A percentile compares a stretch with the other conserved stretches of the same genome.
These are phyloP conservation scores for Camelina laxa DNA, from an alignment of 345 rosid species.

Conservation along the genomic window DNA sequence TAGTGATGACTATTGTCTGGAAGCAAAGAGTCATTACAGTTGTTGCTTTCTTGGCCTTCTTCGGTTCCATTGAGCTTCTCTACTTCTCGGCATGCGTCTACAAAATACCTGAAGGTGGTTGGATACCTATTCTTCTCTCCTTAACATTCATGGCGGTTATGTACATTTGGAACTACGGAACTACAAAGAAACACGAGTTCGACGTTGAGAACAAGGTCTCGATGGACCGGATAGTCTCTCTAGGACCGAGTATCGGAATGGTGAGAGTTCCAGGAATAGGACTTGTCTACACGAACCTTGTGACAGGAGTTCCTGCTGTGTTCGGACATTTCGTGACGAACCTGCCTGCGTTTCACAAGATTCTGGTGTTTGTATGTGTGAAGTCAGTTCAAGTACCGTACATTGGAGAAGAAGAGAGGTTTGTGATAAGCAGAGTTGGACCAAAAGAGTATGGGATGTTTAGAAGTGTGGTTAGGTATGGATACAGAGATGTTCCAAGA, in stretches of 20 bases:
- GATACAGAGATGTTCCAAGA: slow-evolving; percentile 77
- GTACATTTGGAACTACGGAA: slow-evolving; percentile 90
- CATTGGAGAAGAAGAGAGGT: slow-evolving; percentile 62
- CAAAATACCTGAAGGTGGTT: slow-evolving; percentile 81
- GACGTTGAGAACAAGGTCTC: slow-evolving; percentile 83
- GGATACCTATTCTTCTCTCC: slow-evolving; percentile 77
- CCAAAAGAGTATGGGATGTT: slow-evolving; percentile 81
- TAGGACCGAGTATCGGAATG: slow-evolving; percentile 85
- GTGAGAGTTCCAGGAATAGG: slow-evolving; percentile 89
- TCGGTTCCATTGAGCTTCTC: slow-evolving; percentile 70
- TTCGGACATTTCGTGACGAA: slow-evolving; percentile 88
- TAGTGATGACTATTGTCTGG: slow-evolving; percentile 74
- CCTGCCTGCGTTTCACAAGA: slow-evolving; percentile 78
- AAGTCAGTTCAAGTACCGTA: slow-evolving; percentile 83
- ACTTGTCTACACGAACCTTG: slow-evolving; percentile 68
- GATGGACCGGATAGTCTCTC: slow-evolving; percentile 61
- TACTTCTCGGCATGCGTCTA: slow-evolving; percentile 66
- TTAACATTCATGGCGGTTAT: slow-evolving; percentile 59
- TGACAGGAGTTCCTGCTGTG: slow-evolving; percentile 78
- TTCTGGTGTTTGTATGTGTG: slow-evolving; percentile 76
- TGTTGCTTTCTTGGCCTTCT: slow-evolving; percentile 55
- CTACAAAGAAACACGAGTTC: slow-evolving; percentile 72
- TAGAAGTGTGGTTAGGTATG: slow-evolving; percentile 82
- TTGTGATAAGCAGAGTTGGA: slow-evolving; percentile 70
- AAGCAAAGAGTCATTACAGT: slow-evolving; percentile 55